A percentile compares a stretch with the other conserved stretches of the same genome.
Evolutionary conservation across 164 flowering plant genomes (phyloP).

Genomic region (Magnolia officinalis): DNA sequence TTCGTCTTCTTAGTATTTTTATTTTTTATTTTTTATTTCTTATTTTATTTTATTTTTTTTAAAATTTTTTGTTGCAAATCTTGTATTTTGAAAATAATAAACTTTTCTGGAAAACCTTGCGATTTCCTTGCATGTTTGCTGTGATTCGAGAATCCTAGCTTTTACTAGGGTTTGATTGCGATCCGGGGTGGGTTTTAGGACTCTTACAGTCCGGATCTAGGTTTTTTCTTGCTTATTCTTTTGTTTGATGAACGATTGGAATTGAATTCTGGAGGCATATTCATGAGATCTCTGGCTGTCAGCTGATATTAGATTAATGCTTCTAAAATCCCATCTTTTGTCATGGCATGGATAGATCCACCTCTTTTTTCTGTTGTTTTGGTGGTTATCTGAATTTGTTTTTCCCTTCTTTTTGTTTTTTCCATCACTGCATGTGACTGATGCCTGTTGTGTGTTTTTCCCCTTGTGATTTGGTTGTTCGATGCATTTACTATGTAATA

Average conservation of each 20-base stretch:
- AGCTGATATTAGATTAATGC: background rate
- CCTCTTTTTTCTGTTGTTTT: background rate
- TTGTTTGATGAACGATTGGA: background rate
- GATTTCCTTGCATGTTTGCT: background rate
- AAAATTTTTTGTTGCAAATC: background rate
- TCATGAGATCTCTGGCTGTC: background rate
- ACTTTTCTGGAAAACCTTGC: background rate
- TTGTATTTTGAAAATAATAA: background rate
- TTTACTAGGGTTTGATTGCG: background rate
- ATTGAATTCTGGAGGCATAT: too few relatives aligned
- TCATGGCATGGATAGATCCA: background rate
- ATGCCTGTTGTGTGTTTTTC: too few relatives aligned
- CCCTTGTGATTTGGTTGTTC: too few relatives aligned
- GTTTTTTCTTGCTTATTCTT: background rate
- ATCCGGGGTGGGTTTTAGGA: background rate
- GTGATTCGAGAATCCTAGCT: background rate
- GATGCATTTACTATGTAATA: too few relatives aligned
- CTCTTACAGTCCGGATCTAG: background rate
- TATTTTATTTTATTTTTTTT: too few relatives aligned
- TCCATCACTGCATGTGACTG: too few relatives aligned
- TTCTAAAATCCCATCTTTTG: background rate
- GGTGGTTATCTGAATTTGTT: too few relatives aligned
- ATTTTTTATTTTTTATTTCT: too few relatives aligned
- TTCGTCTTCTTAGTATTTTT: background rate
- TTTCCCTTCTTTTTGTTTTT: too few relatives aligned